Evolutionary conservation across 441 rosid species (phyloP), one percentile per base, ranked within the genome.

Genomic region (Gossypium davidsonii): DNA sequence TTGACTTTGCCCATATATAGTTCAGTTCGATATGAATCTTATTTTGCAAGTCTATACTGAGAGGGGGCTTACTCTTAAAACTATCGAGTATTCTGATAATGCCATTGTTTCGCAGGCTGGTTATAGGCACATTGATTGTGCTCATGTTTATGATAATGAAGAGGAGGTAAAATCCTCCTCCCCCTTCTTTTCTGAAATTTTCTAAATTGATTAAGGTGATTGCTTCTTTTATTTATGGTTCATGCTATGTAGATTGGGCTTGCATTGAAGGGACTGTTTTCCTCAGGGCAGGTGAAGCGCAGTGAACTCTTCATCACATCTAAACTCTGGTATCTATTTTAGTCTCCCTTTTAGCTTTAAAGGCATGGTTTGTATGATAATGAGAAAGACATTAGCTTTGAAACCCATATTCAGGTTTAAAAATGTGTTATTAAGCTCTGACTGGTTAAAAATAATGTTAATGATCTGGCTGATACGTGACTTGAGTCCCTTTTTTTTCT

Each of bases 51-150:
- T 39, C 3, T 39, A 39, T 39, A 2, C 12, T 8, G 46, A 9
- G 46, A 39, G 46, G 46, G 46, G 46, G 2, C 46, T 39, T 39
- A 39, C 46, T 39, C 46, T 20, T 11, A 10, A 21, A 57, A 63
- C 15, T 10, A 6, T 64, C 44, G 69, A 42, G 5, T 60, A 3
- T 44, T 10, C 61, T 58, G 14, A 12, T 2, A 4, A 39, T 52
- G 9, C 5, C 58, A 11, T 73, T 34, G 68, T 18, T 69, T 55
- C 77, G 71, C 80, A 88, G 92, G 67, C 74, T 44, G 94, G 91
- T 2, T 87, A 87, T 74, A 79, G 89, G 18, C 91, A 87, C 73
- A 71, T 89, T 21, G 94, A 89, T 34, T 89, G 91, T 79, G 91
- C 91, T 52, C 77, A 80, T 11, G 58, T 78, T 0, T 89, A 87